phyloP scores from a whole-genome alignment of 2,329 filamentous ascomycete genomes.

The Clarireedia hainanense region DNA sequence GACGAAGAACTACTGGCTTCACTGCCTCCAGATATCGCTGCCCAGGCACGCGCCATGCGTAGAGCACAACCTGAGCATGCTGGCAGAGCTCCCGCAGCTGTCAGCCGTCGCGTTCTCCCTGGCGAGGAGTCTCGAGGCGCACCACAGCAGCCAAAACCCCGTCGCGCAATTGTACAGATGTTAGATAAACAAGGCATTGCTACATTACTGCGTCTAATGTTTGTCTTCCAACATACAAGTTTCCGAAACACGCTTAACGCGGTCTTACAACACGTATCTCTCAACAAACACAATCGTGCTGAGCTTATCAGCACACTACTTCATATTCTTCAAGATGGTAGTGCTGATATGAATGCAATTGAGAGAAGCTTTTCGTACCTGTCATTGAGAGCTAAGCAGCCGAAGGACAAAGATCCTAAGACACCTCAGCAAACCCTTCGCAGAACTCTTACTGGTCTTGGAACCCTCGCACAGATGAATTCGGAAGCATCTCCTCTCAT shows the following conservation, averaged over 20 bases:
- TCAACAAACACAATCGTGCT: slow-evolving; percentile 91
- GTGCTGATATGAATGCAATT: slow-evolving; percentile 83
- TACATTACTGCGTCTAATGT: slow-evolving; percentile 96
- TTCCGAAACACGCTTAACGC: slow-evolving; percentile 77
- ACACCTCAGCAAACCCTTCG: slow-evolving; percentile 72
- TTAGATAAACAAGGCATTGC: slow-evolving; percentile 93
- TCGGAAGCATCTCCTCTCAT: slow-evolving; percentile 89
- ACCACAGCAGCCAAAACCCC: slow-evolving; percentile 49
- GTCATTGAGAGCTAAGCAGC: slow-evolving; percentile 81
- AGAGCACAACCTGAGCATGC: slow-evolving; percentile 31
- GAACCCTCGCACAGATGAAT: slow-evolving; percentile 45
- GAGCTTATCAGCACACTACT: slow-evolving; percentile 91
- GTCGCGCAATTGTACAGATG: slow-evolving; percentile 87
- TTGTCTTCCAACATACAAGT: slow-evolving; percentile 84
- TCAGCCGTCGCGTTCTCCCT: slow-evolving; percentile 43
- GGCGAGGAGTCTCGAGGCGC: slow-evolving; percentile 28
- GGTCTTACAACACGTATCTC: slow-evolving; percentile 84
- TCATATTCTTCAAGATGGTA: slow-evolving; percentile 92
- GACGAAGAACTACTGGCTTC: slow-evolving; percentile 80
- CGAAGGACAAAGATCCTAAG: slow-evolving; percentile 55
- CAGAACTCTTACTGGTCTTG: slow-evolving; percentile 58
- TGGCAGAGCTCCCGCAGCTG: slow-evolving; percentile 20
- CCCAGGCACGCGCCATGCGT: slow-evolving; percentile 69
- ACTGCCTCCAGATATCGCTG: slow-evolving; percentile 76
- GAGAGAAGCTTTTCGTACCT: slow-evolving; percentile 93